A percentile compares a stretch with the other conserved stretches of the same genome.
Conservation (phyloP, 352 stramenopile genomes). For the Nothophytophthora sp. region DNA sequence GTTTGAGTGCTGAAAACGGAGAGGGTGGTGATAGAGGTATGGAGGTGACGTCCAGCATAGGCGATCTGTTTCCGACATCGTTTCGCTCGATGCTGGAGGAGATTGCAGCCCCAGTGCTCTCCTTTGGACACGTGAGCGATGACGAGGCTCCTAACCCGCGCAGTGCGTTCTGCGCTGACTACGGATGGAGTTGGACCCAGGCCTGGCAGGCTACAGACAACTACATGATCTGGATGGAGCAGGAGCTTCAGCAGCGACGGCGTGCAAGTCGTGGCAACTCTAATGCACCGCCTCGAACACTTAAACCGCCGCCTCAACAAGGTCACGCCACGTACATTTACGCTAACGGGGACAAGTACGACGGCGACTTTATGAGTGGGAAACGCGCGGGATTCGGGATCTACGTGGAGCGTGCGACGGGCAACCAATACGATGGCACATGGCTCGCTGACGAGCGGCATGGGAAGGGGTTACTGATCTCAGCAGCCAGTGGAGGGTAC, state of each 20-base stretch:
- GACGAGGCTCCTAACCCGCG: conserved; percentile 25
- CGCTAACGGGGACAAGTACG: conserved; percentile 78
- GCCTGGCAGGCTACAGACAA: conserved; percentile 70
- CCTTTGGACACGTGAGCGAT: conserved; percentile 11
- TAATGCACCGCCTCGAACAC: conserved; percentile 27
- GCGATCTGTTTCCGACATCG: conserved; percentile 42
- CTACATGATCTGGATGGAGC: conserved; percentile 52
- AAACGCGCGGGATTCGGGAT: conserved; percentile 74
- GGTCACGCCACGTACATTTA: conserved; percentile 57
- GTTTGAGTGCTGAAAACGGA: conserved; percentile 11
- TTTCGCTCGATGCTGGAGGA: conserved; percentile 58
- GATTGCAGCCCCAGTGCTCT: conserved; percentile 45
- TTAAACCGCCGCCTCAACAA: conserved; percentile 36
- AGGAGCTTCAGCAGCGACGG: conserved; percentile 9
- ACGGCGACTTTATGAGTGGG: conserved; percentile 62
- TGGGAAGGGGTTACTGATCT: conserved; percentile 70
- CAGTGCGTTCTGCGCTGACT: conserved; percentile 52
- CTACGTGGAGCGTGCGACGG: conserved; percentile 77
- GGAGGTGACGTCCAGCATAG: neutral
- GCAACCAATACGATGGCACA: conserved; percentile 77
- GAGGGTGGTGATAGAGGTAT: conserved; percentile 1
- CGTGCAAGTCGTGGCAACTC: conserved; percentile 9
- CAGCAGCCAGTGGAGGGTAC: conserved; percentile 47
- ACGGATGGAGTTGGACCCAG: conserved; percentile 58
- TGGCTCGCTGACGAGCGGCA: conserved; percentile 70